Evolutionary conservation across 2,329 filamentous ascomycete genomes (phyloP), one percentile per base, ranked within the genome.

Genomic region (Calonectria ilicicola): DNA sequence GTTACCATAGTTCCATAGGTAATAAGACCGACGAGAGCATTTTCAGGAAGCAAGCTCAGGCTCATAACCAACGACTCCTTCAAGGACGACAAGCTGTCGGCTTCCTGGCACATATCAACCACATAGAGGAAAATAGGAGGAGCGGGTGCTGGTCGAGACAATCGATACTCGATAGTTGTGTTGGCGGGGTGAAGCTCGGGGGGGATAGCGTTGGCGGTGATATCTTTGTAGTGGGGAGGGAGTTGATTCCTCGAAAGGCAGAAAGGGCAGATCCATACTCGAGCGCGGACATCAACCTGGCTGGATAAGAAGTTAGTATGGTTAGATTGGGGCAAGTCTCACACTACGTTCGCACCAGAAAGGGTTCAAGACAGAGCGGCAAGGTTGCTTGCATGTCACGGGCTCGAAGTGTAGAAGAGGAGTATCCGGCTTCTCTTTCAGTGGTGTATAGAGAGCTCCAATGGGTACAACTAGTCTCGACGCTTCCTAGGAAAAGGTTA

Each of bases 401-500:
- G 97, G 97, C 86, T 98, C 96, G 85, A 98, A 98, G 83, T 97
- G 95, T 66, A 99, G 90, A 75, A 98, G 87, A 68, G 96, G 95
- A 27, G 95, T 94, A 76, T 98, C 94, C 26, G 93, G 92, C 87
- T 97, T 97, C 87, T 98, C 96, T 86, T 98, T 98, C 80, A 98
- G 87, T 6, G 96, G 96, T 2, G 96, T 99, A 85, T 98, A 98
- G 60, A 98, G 90, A 77, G 95, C 96, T 83, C 96, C 97, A 81
- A 99, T 98, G 73, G 97, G 97, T 42, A 98, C 97, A 75, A 98
- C 96, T 67, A 98, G 92, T 74, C 96, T 92, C 72, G 95, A 98
- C 69, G 96, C 96, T 92, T 98, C 96, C 94, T 51, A 70, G 29
- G 32, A 3, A 21, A 32, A 26, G 9, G 38, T 47, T 60, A 67